A percentile compares a stretch with the other conserved stretches of the same genome.
phyloP scores from a whole-genome alignment of 352 stramenopile species.

The Globisporangium recalcitrans region DNA sequence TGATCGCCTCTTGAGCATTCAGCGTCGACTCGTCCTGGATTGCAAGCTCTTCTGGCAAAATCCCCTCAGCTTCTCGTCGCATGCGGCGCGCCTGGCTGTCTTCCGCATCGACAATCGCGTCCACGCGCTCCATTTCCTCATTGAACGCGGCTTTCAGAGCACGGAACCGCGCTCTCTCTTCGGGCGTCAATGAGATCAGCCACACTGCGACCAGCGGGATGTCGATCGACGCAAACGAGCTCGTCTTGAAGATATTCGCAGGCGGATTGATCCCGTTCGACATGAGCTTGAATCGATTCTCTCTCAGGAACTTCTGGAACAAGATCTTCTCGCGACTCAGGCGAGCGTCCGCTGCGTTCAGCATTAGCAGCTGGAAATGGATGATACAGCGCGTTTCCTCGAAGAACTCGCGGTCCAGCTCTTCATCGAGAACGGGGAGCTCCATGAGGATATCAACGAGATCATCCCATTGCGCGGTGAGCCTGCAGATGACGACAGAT shows the following conservation, averaged over 20 bases:
- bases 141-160: conserved; percentile 85
- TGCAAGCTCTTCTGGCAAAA: conserved; percentile 32
- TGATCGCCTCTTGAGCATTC: conserved; percentile 75
- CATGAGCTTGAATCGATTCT: conserved; percentile 93
- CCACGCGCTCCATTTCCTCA: conserved; percentile 73
- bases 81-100: conserved; percentile 63
- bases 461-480: conserved; percentile 27
- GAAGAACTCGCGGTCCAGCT: conserved; percentile 71
- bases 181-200: conserved; percentile 77
- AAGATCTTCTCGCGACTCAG: conserved; percentile 87
- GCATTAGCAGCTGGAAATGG: conserved; percentile 88
- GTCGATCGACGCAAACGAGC: conserved; percentile 87
- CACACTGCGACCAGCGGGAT: conserved; percentile 88
- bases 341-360: conserved; percentile 84
- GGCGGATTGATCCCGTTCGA: conserved; percentile 90
- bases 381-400: conserved; percentile 90
- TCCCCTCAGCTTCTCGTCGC: conserved; percentile 62
- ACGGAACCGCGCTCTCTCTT: conserved; percentile 87
- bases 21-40: conserved; percentile 67
- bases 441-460: conserved; percentile 58
- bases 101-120: conserved; percentile 72
- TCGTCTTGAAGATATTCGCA: conserved; percentile 87
- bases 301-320: conserved; percentile 91
- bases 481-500: conserved; percentile 18
- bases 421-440: conserved; percentile 65